Evolutionary conservation across 352 stramenopile species (phyloP), one percentile per base, ranked within the genome.

Genomic region (Peronospora tabacina): DNA sequence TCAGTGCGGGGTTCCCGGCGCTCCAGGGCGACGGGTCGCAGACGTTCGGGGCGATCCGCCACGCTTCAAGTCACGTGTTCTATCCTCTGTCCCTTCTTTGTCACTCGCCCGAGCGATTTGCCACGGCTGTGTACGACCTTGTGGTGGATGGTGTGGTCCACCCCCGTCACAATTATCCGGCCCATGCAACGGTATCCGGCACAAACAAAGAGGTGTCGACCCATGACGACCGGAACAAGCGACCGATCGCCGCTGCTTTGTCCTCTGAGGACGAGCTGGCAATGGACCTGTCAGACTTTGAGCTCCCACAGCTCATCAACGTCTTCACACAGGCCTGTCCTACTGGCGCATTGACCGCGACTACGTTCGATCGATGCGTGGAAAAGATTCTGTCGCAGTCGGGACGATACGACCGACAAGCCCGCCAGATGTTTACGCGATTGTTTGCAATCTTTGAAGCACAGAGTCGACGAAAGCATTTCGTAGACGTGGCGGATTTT

Each of bases 311-410:
- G 57, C 62, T 94, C 2, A 80, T 90, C n/a, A 74, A 90, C 43
- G 76, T 87, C 52, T 90, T 94, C 57, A 79, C 67, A 7, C 71
- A 88, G 49, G 80, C 80, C 35, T 87, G 79, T 55, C 75, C 83
- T 28, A 86, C 73, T 0, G 80, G 80, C 16, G 63, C 73, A 9
- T 61, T 94, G 45, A 82, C 92, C 49, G 67, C 67, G 10, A 67
- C 61, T 6, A 85, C 79, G 13, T 94, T 92, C 42, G 42, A 72
- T 6, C 67, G 64, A 2, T 89, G 74, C 44, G 47, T 91, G 9
- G 78, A 91, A 49, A 91, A 91, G 61, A 85, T 90, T 20, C 35
- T 94, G 33, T 84, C 83, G 54, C 78, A 90, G 58, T 78, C 75
- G 17, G 78, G 78, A 34, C 74, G 81, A 8, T 91, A 90, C 45